Percentiles rank a stretch among this genome's conserved stretches.
Conservation (phyloP, 176 grass and related monocot genomes). For the Oryza brachyantha region DNA sequence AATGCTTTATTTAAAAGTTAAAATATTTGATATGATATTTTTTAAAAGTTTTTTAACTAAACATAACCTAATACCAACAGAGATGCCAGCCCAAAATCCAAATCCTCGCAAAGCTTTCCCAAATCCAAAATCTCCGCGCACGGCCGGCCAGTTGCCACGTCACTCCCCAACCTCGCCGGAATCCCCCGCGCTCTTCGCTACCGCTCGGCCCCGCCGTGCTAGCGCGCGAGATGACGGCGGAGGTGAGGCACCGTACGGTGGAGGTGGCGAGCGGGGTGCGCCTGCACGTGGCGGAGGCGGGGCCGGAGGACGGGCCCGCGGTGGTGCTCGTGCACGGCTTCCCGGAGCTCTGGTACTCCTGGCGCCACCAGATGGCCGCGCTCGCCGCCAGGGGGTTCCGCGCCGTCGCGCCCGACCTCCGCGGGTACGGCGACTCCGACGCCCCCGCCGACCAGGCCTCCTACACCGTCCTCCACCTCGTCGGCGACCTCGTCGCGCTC, state of each 20-base stretch:
- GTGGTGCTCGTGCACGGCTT: constrained; percentile 76
- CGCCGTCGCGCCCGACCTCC: constrained; percentile 71
- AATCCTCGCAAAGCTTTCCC: too few species aligned
- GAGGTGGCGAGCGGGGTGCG: constrained; percentile 47
- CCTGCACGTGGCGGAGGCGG: constrained; percentile 71
- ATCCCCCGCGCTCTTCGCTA: too few species aligned
- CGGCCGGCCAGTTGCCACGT: too few species aligned
- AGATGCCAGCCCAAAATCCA: too few species aligned
- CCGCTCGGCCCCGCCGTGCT: background rate
- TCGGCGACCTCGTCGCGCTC: constrained; percentile 81
- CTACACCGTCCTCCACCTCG: constrained; percentile 68
- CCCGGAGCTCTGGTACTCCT: constrained; percentile 87
- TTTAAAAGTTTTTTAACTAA: too few species aligned
- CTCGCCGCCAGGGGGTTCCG: constrained; percentile 58
- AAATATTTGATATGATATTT: too few species aligned
- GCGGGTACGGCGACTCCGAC: constrained; percentile 69
- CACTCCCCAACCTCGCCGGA: too few species aligned
- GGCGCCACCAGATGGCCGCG: constrained; percentile 74
- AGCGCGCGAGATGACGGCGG: background rate
- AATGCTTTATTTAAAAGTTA: too few species aligned
- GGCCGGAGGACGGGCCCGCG: constrained; percentile 35
- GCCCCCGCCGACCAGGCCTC: constrained; percentile 19
- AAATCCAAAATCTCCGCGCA: too few species aligned
- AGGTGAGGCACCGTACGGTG: constrained; percentile 61
- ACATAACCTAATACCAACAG: too few species aligned